Base-by-base conservation (phyloP, 108 stramenopile species). In the Conticribra weissflogii region DNA sequence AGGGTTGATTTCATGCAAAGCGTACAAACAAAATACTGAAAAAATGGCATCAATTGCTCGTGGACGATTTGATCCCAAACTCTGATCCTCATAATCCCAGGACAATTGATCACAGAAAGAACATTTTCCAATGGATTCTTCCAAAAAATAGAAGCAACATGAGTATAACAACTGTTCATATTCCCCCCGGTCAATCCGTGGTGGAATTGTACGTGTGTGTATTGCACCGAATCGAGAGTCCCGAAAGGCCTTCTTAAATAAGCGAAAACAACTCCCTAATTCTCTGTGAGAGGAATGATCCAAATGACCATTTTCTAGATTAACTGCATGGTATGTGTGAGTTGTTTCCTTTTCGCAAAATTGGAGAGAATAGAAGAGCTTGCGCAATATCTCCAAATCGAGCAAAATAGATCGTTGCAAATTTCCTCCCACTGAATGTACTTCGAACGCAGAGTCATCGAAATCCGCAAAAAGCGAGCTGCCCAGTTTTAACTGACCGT, bases 161-260 rank as follows among this genome's bases (percentile, higher is more conserved):
- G 76, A 71, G 54, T 77, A 77, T 0, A 77, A 25, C 22, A 77
- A 46, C 49, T 77, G 76, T 3, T 48, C 70, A 53, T 64, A 77
- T 61, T 77, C 76, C 23, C 70, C 76, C 27, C 68, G 30, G 33
- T 77, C 76, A n/a, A 77, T 54, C 33, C 71, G 70, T 31, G 63
- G 33, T 21, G 76, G 69, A 4, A 64, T 53, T 3, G 70, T 55
- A 46, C 76, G 62, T 16, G 68, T 71, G 45, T 77, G 76, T 4
- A 77, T 71, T 25, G 60, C 60, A 23, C 70, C 76, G 24, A 77
- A 77, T 28, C 63, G 53, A 45, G 66, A 41, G 12, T 58, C 45
- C 18, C 63, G 34, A 18, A 77, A 77, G 29, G 53, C 29, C 4
- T 44, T 30, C 41, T 77, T 77, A 70, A 77, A 77, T 36, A 16